Percentiles rank a stretch among this genome's conserved stretches.
These are phyloP conservation scores for Fusarium sp. DNA, from an alignment of 2,329 filamentous ascomycete genomes.

Conservation along the genomic window DNA sequence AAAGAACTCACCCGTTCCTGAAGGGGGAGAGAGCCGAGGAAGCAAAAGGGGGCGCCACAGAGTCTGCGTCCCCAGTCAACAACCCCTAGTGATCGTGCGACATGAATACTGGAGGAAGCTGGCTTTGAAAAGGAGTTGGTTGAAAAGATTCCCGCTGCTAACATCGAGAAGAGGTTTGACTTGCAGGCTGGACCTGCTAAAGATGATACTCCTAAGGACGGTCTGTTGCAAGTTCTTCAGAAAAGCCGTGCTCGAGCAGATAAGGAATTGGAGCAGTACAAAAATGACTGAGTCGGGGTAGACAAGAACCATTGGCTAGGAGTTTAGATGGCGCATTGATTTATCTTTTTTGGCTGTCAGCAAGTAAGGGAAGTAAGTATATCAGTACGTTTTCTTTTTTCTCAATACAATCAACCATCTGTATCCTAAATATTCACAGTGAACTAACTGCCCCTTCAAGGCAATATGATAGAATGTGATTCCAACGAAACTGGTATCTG, in stretches of 20 bases:
- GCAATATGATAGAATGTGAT: not conserved
- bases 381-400: not conserved
- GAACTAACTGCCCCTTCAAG: not conserved
- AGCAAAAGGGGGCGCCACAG: not conserved
- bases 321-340: not conserved
- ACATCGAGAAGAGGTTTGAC: not conserved
- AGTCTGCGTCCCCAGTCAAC: not conserved
- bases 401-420: not conserved
- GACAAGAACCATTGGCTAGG: not conserved
- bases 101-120: not conserved
- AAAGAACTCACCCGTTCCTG: not conserved
- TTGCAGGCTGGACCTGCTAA: not conserved
- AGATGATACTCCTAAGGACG: not conserved
- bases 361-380: not conserved
- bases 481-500: not conserved
- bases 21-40: not conserved
- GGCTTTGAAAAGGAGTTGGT: not conserved
- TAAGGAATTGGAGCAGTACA: not conserved
- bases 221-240: not conserved
- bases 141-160: not conserved
- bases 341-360: not conserved
- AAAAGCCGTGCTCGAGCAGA: not conserved
- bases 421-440: not conserved
- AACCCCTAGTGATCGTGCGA: not conserved
- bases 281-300: not conserved